A percentile compares a stretch with the other conserved stretches of the same genome.
Evolutionary conservation across 345 rosid species (phyloP).

Genomic region (Euphorbia peplus): DNA sequence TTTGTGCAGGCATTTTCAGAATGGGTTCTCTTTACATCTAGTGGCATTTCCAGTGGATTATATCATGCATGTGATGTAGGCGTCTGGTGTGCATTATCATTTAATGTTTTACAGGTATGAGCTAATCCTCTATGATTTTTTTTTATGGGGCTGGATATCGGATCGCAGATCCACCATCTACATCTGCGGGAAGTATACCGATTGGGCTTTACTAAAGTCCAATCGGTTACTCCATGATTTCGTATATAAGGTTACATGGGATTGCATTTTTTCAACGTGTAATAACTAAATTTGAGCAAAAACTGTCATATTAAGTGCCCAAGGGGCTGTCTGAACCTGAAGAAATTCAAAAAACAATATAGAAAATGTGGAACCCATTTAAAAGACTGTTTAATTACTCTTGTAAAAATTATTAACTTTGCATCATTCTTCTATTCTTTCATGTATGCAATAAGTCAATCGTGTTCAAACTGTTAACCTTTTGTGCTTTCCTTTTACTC

Average conservation of each 20-base stretch:
- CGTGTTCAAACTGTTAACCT: neutral
- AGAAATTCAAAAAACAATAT: neutral
- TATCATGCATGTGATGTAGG: constrained; percentile 98
- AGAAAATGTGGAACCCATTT: neutral
- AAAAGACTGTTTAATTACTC: neutral
- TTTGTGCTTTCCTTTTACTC: neutral
- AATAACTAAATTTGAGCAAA: neutral
- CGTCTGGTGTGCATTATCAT: constrained; percentile 81
- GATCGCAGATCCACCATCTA: too few species aligned
- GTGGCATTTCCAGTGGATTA: constrained; percentile 89
- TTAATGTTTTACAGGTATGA: constrained; percentile 71
- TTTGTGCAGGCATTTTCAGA: constrained; percentile 79
- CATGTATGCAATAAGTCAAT: neutral
- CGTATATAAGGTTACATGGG: neutral
- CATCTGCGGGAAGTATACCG: too few species aligned
- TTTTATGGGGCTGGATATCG: too few species aligned
- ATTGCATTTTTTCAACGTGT: neutral
- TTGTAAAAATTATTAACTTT: neutral
- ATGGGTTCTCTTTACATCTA: constrained; percentile 87
- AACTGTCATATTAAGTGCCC: neutral
- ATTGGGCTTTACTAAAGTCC: too few species aligned
- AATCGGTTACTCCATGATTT: too few species aligned
- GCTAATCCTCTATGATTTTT: neutral
- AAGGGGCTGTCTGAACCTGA: neutral
- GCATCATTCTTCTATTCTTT: neutral